Percentiles rank a stretch among this genome's conserved stretches.
These are phyloP conservation scores for Anisogramma anomala DNA, from an alignment of 2,329 filamentous ascomycete species.

Conservation along the genomic window DNA sequence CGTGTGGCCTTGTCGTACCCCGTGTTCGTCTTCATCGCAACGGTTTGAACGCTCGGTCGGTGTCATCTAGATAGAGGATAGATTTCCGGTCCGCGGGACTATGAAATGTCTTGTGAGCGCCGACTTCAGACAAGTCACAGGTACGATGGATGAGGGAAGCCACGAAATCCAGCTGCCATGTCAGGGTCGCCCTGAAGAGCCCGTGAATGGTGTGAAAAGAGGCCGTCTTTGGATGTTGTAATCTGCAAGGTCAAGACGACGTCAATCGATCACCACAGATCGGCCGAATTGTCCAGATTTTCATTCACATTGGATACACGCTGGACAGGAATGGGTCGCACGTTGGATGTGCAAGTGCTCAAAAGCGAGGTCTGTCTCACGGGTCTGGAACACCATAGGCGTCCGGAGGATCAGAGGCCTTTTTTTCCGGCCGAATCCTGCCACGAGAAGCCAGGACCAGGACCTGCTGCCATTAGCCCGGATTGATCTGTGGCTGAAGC, in stretches of 20 bases:
- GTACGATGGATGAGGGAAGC: background rate
- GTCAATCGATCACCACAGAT: background rate
- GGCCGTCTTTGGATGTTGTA: too few species aligned
- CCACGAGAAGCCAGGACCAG: too few species aligned
- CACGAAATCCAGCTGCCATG: background rate
- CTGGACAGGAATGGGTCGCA: constrained; percentile 6
- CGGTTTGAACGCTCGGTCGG: background rate
- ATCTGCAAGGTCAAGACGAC: too few species aligned
- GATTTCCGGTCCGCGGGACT: background rate
- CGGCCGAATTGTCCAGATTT: background rate
- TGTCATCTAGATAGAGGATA: background rate
- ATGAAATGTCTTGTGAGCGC: background rate
- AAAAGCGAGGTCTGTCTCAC: too few species aligned
- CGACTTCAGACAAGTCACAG: background rate
- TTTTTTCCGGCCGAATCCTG: background rate
- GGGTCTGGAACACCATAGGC: constrained; percentile 3
- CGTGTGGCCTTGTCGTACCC: background rate
- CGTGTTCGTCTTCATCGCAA: background rate
- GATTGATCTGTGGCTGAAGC: background rate
- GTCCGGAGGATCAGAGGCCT: too few species aligned
- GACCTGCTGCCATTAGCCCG: too few species aligned
- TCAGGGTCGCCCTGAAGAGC: too few species aligned
- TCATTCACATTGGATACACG: constrained; percentile 10
- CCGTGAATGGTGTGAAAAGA: background rate
- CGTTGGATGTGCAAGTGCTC: background rate